These are phyloP conservation scores for Leccinum fibrillosum DNA, from an alignment of 768 basidiomycete genomes.

Conservation along the genomic window DNA sequence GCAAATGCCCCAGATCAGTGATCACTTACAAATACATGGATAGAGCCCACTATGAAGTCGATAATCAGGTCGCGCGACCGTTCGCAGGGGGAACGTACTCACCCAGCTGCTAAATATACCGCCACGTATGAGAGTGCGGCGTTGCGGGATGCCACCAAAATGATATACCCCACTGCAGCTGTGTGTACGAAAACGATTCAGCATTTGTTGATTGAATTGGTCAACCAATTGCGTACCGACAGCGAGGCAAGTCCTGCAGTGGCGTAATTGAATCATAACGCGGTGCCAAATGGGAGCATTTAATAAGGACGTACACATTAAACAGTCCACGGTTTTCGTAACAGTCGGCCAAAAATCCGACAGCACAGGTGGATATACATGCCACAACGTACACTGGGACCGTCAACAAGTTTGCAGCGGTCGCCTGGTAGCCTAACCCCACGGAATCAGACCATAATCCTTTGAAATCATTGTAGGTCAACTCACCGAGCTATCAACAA, in stretches of 20 bases:
- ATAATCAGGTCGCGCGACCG: background rate
- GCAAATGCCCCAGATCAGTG: background rate
- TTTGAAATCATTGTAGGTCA: background rate
- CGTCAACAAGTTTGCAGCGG: slow-evolving; percentile 70
- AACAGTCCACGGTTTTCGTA: slow-evolving; percentile 57
- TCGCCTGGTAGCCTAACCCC: slow-evolving; percentile 56
- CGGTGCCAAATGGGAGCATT: background rate
- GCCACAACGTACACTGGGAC: slow-evolving; percentile 76
- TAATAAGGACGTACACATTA: slow-evolving; percentile 49
- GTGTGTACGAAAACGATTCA: background rate
- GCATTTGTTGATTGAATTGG: background rate
- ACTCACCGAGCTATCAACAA: slow-evolving; percentile 38
- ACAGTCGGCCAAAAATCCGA: slow-evolving; percentile 63
- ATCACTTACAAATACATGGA: slow-evolving; percentile 60
- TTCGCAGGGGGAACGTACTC: slow-evolving; percentile 16
- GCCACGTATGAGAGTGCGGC: slow-evolving; percentile 69
- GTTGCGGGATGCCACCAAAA: slow-evolving; percentile 59
- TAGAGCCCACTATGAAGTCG: slow-evolving; percentile 59
- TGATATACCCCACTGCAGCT: slow-evolving; percentile 67
- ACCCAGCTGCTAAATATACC: slow-evolving; percentile 69
- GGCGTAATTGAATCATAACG: background rate
- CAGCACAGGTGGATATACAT: slow-evolving; percentile 59
- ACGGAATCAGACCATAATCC: background rate
- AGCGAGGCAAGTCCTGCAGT: slow-evolving; percentile 22
- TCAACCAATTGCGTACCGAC: slow-evolving; percentile 21